Base-by-base conservation (phyloP, 768 basidiomycete genomes). In the Boletus edulis region DNA sequence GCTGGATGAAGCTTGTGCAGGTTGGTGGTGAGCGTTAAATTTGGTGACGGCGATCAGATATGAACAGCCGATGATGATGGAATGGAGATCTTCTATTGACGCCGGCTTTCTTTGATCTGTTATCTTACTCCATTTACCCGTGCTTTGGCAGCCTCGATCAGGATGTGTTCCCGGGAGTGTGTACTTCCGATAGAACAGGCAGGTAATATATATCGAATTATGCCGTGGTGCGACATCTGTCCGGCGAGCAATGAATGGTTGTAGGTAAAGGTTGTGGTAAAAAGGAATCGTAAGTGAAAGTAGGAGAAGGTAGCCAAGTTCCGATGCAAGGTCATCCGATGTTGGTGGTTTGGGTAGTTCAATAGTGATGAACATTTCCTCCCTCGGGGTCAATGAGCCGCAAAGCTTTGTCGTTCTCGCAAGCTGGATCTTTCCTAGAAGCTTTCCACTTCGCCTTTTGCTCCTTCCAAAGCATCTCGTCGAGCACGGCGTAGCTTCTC, bases 391-490 rank as follows among this genome's bases (percentile, higher is more conserved):
- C 61, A 13, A 50, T 2, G 37, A 58, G 41, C 37, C 43, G 55
- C 46, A 55, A 27, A 45, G 42, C 42, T 12, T 56, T 50, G 6
- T 55, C 38, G 15, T 34, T 39, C 35, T 45, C 58, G 15, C n/a
- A 10, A 29, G 43, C 49, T 5, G 41, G 12, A 5, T 65, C 57
- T 31, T 57, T 68, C 42, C 56, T 62, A 3, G 58, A 62, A 34
- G 59, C 61, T 52, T 54, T 64, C 65, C 72, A 61, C 64, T 61
- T 66, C 50, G 73, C 67, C 58, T 73, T 72, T 48, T 73, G 73
- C 20, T 67, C 65, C 49, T 69, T 71, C 60, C 78, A 75, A 43
- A 83, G 54, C 12, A 69, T 70, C n/a, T 73, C 67, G 11, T 47
- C 68, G 49, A 61, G 63, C 49, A 51, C 72, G 63, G 57, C 67